Conservation (phyloP, 257 asterid species). For the Scutellaria galericulata region DNA sequence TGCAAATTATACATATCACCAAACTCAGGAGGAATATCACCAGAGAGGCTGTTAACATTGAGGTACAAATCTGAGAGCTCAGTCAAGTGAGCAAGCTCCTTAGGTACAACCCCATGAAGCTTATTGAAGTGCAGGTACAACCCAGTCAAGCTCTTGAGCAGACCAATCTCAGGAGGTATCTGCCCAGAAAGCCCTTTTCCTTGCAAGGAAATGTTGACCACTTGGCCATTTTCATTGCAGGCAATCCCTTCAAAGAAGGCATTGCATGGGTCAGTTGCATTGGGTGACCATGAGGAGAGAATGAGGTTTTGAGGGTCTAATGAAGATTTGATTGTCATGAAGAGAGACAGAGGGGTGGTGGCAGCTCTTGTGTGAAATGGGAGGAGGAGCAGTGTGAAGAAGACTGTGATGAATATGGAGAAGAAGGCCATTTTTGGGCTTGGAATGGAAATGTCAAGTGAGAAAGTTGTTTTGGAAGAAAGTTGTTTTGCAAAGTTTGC, state of each 20-base stretch:
- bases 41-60: conserved; percentile 81
- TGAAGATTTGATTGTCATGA: conserved; percentile 70
- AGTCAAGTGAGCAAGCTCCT: conserved; percentile 70
- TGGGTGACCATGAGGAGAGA: conserved; percentile 78
- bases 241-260: conserved; percentile 79
- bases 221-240: conserved; percentile 72
- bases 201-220: conserved; percentile 88
- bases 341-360: conserved; percentile 51
- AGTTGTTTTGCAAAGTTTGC: conserved; percentile 33
- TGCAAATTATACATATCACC: conserved; percentile 70
- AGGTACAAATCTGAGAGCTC: conserved; percentile 89
- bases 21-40: conserved; percentile 77
- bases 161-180: conserved; percentile 89
- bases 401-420: conserved; percentile 38
- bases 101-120: conserved; percentile 86
- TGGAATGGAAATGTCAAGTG: conserved; percentile 28
- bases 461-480: conserved; percentile 44
- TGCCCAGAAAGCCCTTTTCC: conserved; percentile 81
- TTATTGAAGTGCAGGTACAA: conserved; percentile 88
- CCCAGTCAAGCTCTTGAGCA: conserved; percentile 76
- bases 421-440: conserved; percentile 51
- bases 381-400: conserved; percentile 37
- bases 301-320: conserved; percentile 72
- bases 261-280: conserved; percentile 67
- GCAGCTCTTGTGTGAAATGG: conserved; percentile 29